phyloP scores from a whole-genome alignment of 306 rosid genomes.

The Begonia fuchsioides region DNA sequence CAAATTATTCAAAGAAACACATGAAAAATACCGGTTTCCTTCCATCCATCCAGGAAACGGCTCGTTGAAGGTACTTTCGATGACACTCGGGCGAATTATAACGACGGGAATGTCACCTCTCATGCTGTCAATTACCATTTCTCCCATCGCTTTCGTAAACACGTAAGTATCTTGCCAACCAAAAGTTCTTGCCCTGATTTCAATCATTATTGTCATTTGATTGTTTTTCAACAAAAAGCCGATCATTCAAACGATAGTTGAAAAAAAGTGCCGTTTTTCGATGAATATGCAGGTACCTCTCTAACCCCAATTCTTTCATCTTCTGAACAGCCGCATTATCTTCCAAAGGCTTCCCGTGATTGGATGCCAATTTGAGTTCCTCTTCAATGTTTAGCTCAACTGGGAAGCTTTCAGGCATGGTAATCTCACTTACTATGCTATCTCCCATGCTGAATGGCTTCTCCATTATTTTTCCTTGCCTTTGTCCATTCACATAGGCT shows the following conservation, averaged over 20 bases:
- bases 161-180: slow-evolving; percentile 99
- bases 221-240: too few relatives aligned
- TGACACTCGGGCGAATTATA: slow-evolving; percentile 82
- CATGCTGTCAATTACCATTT: slow-evolving; percentile 72
- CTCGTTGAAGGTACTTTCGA: slow-evolving; percentile 78
- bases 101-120: slow-evolving; percentile 79
- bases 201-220: too few relatives aligned
- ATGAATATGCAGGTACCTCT: slow-evolving; percentile 27
- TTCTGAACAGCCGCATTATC: slow-evolving; percentile 39
- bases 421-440: slow-evolving; percentile 44
- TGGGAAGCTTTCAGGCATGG: slow-evolving; percentile 22
- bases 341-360: slow-evolving; percentile 27
- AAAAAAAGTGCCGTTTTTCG: background rate
- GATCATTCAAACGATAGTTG: background rate
- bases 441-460: slow-evolving; percentile 65
- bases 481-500: slow-evolving; percentile 97
- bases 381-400: slow-evolving; percentile 51
- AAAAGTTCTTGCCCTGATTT: slow-evolving; percentile 52
- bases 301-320: slow-evolving; percentile 70
- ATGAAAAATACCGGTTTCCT: slow-evolving; percentile 63
- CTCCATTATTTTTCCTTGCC: slow-evolving; percentile 81
- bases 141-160: slow-evolving; percentile 99
- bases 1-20: background rate
- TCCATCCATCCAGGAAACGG: slow-evolving; percentile 99
- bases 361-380: slow-evolving; percentile 51